These are phyloP conservation scores for Mucor mucedo DNA, from an alignment of 371 early-diverging fungal genomes.

Conservation along the genomic window DNA sequence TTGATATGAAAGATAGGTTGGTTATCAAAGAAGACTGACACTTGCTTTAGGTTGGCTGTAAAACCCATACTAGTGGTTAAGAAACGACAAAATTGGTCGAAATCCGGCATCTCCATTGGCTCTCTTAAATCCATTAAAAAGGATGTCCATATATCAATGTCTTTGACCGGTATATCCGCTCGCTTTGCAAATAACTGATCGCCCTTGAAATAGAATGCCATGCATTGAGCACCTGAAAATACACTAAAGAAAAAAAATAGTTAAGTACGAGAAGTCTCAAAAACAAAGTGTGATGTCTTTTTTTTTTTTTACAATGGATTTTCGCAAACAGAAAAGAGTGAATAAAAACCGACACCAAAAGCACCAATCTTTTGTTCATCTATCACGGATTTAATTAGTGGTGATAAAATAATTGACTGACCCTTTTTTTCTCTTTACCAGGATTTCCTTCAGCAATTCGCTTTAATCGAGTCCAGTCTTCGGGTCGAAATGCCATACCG, in stretches of 20 bases:
- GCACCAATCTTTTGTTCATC: conserved; percentile 79
- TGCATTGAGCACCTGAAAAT: conserved; percentile 74
- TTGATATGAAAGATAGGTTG: conserved; percentile 61
- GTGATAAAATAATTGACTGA: neutral
- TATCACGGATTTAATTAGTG: conserved; percentile 11
- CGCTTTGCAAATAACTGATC: conserved; percentile 87
- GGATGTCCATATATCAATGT: conserved; percentile 67
- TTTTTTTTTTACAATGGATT: conserved; percentile 73
- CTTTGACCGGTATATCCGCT: conserved; percentile 59
- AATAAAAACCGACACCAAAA: conserved; percentile 91
- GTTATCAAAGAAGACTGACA: conserved; percentile 70
- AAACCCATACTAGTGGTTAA: conserved; percentile 86
- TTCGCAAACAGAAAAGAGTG: conserved; percentile 87
- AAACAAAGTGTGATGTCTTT: neutral
- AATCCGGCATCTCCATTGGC: conserved; percentile 73
- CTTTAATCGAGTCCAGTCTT: conserved; percentile 85
- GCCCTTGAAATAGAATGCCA: conserved; percentile 91
- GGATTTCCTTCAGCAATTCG: conserved; percentile 95
- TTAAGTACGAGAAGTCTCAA: neutral
- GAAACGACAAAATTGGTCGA: conserved; percentile 79
- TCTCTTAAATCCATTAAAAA: conserved; percentile 81
- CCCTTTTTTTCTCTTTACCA: conserved; percentile 36
- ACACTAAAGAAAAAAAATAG: conserved; percentile 44
- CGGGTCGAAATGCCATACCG: conserved; percentile 80
- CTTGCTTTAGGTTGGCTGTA: conserved; percentile 73